A percentile compares a stretch with the other conserved stretches of the same genome.
Conservation (phyloP, 1,284 basidiomycete genomes). For the Cutaneotrichosporon cavernicola region DNA sequence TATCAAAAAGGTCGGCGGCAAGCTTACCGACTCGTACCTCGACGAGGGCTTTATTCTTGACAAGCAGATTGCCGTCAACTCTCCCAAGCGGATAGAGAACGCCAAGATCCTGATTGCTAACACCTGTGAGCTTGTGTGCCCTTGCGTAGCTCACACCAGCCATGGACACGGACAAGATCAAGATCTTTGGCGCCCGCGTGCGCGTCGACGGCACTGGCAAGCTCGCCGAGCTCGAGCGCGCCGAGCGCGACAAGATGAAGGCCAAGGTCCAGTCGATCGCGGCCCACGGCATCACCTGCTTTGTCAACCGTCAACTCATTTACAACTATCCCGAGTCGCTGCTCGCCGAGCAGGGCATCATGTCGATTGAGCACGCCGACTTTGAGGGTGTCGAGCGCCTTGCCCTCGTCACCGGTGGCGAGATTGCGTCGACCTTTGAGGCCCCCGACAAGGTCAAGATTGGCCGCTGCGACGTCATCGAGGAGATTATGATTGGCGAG, state of each 20-base stretch:
- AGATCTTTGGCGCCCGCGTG: slow-evolving; percentile 94
- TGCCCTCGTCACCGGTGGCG: slow-evolving; percentile 94
- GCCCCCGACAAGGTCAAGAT: slow-evolving; percentile 90
- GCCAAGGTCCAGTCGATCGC: slow-evolving; percentile 95
- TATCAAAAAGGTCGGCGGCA: slow-evolving; percentile 99
- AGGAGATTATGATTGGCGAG: slow-evolving; percentile 99
- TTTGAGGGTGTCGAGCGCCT: slow-evolving; percentile 98
- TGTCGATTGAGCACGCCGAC: slow-evolving; percentile 98
- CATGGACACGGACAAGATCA: slow-evolving; percentile 99
- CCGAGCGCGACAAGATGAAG: slow-evolving; percentile 99
- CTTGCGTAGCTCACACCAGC: slow-evolving; percentile 57
- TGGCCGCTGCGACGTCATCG: slow-evolving; percentile 89
- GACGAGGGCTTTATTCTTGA: slow-evolving; percentile 99
- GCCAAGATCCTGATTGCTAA: slow-evolving; percentile 97
- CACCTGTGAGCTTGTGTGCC: slow-evolving; percentile 65
- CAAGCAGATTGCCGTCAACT: slow-evolving; percentile 93
- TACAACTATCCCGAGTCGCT: slow-evolving; percentile 99
- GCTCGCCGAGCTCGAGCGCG: slow-evolving; percentile 94
- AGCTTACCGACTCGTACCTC: slow-evolving; percentile 96
- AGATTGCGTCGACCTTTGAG: slow-evolving; percentile 96
- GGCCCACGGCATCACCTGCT: slow-evolving; percentile 92
- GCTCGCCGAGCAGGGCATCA: slow-evolving; percentile 87
- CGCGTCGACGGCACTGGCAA: slow-evolving; percentile 95
- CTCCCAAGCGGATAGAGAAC: slow-evolving; percentile 90
- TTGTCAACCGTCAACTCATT: slow-evolving; percentile 97